Evolutionary conservation across 2,329 filamentous ascomycete genomes (phyloP).

Genomic region (Aspergillus latus): DNA sequence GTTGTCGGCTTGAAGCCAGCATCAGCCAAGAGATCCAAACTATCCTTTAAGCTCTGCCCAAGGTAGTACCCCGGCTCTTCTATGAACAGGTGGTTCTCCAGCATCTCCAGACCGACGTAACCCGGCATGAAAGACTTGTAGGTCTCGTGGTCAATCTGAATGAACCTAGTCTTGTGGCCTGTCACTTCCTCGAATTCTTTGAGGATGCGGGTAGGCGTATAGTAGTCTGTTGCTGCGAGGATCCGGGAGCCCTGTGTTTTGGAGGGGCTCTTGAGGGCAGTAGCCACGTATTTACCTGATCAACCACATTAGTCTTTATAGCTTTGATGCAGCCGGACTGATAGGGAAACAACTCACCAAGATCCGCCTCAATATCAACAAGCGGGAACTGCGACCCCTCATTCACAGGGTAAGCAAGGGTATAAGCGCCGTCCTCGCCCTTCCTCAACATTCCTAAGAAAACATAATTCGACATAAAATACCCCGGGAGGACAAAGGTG

Average conservation of each 20-base stretch:
- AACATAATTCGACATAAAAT: conserved; percentile 46
- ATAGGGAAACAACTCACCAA: conserved; percentile 10
- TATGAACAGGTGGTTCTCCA: conserved; percentile 56
- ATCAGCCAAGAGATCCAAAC: conserved; percentile 3
- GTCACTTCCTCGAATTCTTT: conserved; percentile 40
- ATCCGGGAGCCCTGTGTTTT: conserved; percentile 48
- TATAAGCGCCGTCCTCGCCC: conserved; percentile 29
- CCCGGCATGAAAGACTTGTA: conserved; percentile 27
- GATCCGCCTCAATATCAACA: conserved; percentile 41
- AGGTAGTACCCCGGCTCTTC: conserved; percentile 54
- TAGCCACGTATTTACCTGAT: conserved; percentile 29
- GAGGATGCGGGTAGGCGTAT: conserved; percentile 43
- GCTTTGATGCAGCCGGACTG: not conserved
- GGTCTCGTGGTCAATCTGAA: conserved; percentile 24
- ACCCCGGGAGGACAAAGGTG: conserved; percentile 44
- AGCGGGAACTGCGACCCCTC: conserved; percentile 41
- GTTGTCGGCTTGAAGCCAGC: conserved; percentile 6
- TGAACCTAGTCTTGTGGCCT: conserved; percentile 37
- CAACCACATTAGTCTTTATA: too few relatives aligned
- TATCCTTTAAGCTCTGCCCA: conserved; percentile 2
- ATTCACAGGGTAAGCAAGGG: conserved; percentile 25
- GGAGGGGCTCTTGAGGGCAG: conserved; percentile 40
- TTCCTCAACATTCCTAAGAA: conserved; percentile 26
- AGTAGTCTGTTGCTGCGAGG: conserved; percentile 44
- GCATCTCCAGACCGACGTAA: conserved; percentile 45